These are phyloP conservation scores for Penicillium oxalicum DNA, from an alignment of 2,329 filamentous ascomycete genomes.

Conservation along the genomic window DNA sequence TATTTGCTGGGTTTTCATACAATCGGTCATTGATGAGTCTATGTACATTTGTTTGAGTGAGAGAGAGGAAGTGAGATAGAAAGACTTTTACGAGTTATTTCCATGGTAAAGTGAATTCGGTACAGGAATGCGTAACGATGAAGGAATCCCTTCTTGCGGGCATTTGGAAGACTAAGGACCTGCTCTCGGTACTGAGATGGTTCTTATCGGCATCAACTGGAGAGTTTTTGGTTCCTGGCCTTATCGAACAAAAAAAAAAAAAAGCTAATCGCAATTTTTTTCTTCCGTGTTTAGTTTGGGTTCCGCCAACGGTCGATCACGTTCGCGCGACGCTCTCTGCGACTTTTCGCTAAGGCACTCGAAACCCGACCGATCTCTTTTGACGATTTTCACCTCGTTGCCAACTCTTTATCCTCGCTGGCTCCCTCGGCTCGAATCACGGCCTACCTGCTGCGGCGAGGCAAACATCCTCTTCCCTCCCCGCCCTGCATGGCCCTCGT, in stretches of 20 bases:
- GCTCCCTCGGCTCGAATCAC: constrained; percentile 36
- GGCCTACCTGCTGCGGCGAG: constrained; percentile 36
- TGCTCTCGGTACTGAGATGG: no score
- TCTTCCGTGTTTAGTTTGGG: constrained; percentile 7
- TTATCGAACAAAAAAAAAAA: constrained; percentile 1
- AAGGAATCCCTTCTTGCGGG: no score
- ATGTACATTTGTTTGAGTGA: no score
- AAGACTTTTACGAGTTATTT: no score
- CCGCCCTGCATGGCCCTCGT: constrained; percentile 35
- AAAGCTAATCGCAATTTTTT: constrained; percentile 9
- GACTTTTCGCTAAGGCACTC: neutral
- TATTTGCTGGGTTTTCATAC: no score
- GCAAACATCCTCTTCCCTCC: constrained; percentile 26
- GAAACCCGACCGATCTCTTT: neutral
- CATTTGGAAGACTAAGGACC: no score
- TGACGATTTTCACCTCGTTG: neutral
- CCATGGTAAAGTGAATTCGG: no score
- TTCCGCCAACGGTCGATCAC: constrained; percentile 1
- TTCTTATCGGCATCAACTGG: neutral
- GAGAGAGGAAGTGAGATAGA: no score
- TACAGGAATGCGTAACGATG: no score
- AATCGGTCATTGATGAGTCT: no score
- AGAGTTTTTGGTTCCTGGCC: constrained; percentile 6
- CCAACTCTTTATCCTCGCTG: constrained; percentile 15
- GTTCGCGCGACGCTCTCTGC: constrained; percentile 3